Evolutionary conservation across 805 yeast species (phyloP), one percentile per base, ranked within the genome.

Genomic region (Nakazawaea holstii): DNA sequence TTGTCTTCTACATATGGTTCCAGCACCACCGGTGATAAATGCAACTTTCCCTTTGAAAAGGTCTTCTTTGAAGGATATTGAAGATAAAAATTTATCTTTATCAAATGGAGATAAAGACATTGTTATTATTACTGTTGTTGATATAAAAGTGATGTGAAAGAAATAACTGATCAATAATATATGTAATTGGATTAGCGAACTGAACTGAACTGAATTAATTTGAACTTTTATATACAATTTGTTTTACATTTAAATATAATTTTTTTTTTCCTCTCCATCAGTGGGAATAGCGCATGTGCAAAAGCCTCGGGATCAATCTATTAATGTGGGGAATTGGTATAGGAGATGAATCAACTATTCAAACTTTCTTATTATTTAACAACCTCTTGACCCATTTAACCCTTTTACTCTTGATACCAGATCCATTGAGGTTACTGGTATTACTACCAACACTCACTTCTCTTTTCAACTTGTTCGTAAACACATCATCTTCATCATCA

Each of bases 21-120:
- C 97, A 2, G 97, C 94, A 11, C 97, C 97, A 6, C 98, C 98
- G 1, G 98, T 92, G 45, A 89, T 87, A 55, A 91, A 86, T 5
- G 81, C 94, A 2, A 88, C 96, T 62, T 90, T 90, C 11, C 86
- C 95, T 49, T 80, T 73, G 69, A 90, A 90, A 35, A 89, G 57
- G 53, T 77, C 85, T 1, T 82, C 79, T 53, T 82, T 82, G 69
- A 69, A 66, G 1, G 55, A 52, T 24, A 38, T 39, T 2, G 26
- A 35, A 14, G 29, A 6, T n/a, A 46, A 35, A 30, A 46, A 46
- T 13, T 46, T 6, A 8, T 40, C 45, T 28, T 40, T 20, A 29
- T 44, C 38, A 4, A 44, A 35, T 20, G 1, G n/a, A 11, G 14
- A 13, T 20, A 20, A 20, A 6, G 33, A 13, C 37, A 30, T 41